Conservation (phyloP, 148 eudicot genomes). For the Arbutus unedo region DNA sequence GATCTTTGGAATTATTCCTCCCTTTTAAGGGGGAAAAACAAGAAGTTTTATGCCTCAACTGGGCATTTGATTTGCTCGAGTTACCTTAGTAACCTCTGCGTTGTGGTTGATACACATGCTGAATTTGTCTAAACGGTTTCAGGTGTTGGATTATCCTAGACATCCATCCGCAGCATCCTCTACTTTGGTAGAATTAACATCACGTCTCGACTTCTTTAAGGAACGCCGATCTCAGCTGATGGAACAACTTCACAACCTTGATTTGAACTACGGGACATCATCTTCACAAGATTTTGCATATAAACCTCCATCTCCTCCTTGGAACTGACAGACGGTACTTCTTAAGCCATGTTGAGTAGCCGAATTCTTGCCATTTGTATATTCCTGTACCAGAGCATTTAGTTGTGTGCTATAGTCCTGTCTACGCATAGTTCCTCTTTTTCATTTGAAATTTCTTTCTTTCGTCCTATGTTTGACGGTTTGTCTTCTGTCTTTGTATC, state of each 20-base stretch:
- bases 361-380: constrained; percentile 33
- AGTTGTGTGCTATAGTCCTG: constrained; percentile 18
- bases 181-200: constrained; percentile 85
- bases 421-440: background rate
- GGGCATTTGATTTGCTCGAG: background rate
- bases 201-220: constrained; percentile 97
- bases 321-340: constrained; percentile 52
- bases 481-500: background rate
- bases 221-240: constrained; percentile 93
- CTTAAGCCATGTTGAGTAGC: background rate
- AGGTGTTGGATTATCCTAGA: constrained; percentile 71
- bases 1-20: background rate
- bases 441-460: background rate
- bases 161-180: constrained; percentile 71
- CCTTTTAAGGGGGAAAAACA: no score
- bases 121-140: constrained; percentile 15
- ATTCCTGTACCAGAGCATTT: constrained; percentile 44
- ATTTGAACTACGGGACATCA: constrained; percentile 58
- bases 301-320: constrained; percentile 76
- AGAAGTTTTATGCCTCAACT: background rate
- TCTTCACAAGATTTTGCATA: constrained; percentile 62
- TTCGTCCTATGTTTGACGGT: background rate
- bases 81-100: background rate
- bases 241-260: constrained; percentile 97
- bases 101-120: background rate